Conservation (phyloP, 176 grass and related monocot genomes). For the Leersia perrieri region DNA sequence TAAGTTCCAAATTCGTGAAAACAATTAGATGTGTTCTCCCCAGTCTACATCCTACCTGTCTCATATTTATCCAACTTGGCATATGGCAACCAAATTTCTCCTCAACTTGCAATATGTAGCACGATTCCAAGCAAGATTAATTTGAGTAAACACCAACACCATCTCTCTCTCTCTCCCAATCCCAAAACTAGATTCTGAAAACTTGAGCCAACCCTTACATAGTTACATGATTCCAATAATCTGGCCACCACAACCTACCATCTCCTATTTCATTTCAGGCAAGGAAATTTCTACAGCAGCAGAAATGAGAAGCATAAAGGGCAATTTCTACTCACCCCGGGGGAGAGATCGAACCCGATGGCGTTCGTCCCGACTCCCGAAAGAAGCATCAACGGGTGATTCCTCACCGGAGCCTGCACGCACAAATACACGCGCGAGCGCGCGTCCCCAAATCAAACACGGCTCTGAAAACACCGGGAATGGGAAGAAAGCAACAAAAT, state of each 20-base stretch:
- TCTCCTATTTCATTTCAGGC: background rate
- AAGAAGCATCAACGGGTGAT: constrained; percentile 81
- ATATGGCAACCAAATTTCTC: background rate
- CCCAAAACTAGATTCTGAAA: background rate
- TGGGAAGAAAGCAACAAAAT: background rate
- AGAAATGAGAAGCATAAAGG: background rate
- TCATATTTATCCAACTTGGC: background rate
- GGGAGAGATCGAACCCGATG: constrained; percentile 84
- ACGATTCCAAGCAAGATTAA: background rate
- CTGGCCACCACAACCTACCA: too few species aligned
- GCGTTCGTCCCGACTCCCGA: constrained; percentile 88
- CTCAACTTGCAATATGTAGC: background rate
- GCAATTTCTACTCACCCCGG: constrained; percentile 48
- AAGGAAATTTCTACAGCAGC: background rate
- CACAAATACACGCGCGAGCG: background rate
- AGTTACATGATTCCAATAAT: background rate
- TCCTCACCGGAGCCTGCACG: constrained; percentile 60
- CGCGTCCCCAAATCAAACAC: constrained; percentile 10
- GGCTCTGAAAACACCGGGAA: background rate
- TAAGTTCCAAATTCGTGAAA: background rate
- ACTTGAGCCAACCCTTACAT: background rate
- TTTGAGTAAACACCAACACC: background rate
- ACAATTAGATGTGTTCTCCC: background rate
- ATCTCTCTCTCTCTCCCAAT: too few species aligned
- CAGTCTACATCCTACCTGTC: background rate